Conservation (phyloP, 2,329 filamentous ascomycete genomes). For the Aulographum hederae region DNA sequence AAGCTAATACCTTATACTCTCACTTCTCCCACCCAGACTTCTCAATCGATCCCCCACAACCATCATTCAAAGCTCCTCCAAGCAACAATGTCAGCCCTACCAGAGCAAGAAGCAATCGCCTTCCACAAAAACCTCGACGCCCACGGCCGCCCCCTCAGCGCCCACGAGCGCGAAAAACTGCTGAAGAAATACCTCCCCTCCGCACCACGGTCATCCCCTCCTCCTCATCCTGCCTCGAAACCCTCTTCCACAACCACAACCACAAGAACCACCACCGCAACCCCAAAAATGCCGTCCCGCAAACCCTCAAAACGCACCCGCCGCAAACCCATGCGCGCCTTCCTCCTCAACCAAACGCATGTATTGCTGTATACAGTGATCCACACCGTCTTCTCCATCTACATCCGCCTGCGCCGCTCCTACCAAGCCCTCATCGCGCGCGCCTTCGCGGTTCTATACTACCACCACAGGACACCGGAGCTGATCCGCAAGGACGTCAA, state of each 20-base stretch:
- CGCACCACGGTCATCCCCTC: conserved; percentile 12
- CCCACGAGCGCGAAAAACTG: conserved; percentile 30
- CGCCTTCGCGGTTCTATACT: conserved; percentile 66
- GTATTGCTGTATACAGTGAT: conserved; percentile 49
- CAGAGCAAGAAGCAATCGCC: conserved; percentile 7
- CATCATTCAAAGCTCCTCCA: too few relatives aligned
- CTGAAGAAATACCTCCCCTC: conserved; percentile 34
- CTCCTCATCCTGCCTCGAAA: conserved; percentile 1
- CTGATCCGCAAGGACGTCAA: conserved; percentile 78
- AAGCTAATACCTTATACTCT: too few relatives aligned
- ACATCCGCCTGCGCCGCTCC: conserved; percentile 62
- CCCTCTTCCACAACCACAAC: not conserved
- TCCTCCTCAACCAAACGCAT: conserved; percentile 45
- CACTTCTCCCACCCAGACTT: too few relatives aligned
- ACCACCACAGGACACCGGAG: conserved; percentile 90
- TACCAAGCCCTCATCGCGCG: conserved; percentile 66
- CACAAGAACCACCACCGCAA: not conserved
- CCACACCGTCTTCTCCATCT: conserved; percentile 73
- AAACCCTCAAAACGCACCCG: conserved; percentile 6
- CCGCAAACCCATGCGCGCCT: conserved; percentile 31
- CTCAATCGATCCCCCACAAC: too few relatives aligned
- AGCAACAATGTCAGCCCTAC: too few relatives aligned
- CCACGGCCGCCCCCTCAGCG: conserved; percentile 21
- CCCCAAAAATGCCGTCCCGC: not conserved
- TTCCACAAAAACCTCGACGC: conserved; percentile 17